Evolutionary conservation across 1,284 basidiomycete species (phyloP), one percentile per base, ranked within the genome.

Genomic region (Lentinula novae-zelandiae): DNA sequence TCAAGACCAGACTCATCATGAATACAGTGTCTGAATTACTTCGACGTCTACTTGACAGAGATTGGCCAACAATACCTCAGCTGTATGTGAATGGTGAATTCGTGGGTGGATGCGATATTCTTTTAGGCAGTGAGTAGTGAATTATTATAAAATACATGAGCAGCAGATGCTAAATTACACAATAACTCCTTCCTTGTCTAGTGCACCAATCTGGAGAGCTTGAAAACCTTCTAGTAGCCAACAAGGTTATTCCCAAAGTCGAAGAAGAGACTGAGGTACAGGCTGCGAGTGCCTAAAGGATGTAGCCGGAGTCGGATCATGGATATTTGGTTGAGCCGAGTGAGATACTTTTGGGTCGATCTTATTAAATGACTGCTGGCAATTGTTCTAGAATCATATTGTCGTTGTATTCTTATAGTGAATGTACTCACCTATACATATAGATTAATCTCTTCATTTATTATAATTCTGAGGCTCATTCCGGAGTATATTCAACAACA

Each of bases 61-160:
- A 96, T 70, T 99, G 96, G 96, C 96, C 96, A 15, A 99, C 96
- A 17, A 90, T 99, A 66, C 97, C 97, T 10, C 96, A 99, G 74
- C 77, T 99, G 8, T 99, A 97, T 71, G 82, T 98, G 46, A 88
- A 93, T 61, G 95, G 96, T 31, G 95, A 98, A 72, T 99, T 99
- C 69, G 82, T 98, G 34, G 96, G 96, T 53, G 96, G 96, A 53
- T 98, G 95, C 73, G 96, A 99, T 76, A 98, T 98, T 68, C 78
- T 98, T 58, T 75, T 98, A 34, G 86, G 86, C 66, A 98, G 95
- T 96, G 71, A 78, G 94, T 87, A 22, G 62, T 63, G 62, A 22
- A 59, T 63, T 62, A 0, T 46, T 53, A 12, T 53, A n/a, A 33
- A 33, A 54, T 56, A 59, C 40, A 34, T 17, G 36, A 9, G 27